Evolutionary conservation across 768 basidiomycete species (phyloP), one percentile per base, ranked within the genome.

Genomic region (Suillus hirtellus): DNA sequence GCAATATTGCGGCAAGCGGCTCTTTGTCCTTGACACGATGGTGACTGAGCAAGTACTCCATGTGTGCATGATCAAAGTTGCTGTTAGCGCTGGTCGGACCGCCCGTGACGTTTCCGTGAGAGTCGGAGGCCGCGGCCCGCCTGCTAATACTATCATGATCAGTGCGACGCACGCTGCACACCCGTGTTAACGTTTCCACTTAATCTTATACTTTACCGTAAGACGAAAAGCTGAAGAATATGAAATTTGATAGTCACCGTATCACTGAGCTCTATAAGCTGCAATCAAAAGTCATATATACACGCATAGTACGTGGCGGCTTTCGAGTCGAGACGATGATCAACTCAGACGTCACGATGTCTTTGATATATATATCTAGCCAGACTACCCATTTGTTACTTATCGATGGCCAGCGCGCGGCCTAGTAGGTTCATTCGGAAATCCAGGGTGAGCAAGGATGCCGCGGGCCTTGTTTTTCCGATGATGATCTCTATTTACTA

Each of bases 41-140:
- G 31, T 31, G 31, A 31, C 31, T 31, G 4, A 7, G 14, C 10
- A 7, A 24, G 21, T 49, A 27, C 49, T 27, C 3, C 14, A 8
- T 27, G 47, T 24, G 8, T 19, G 6, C n/a, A 5, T 11, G 11
- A 21, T 21, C 46, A 21, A 47, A 21, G 21, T 11, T 21, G 21
- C 15, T 31, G 1, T 31, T 37, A 9, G 35, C 35, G 2, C 15
- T 56, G 55, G 37, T 46, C 62, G 56, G 55, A n/a, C 63, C 46
- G 55, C 52, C 19, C 11, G 46, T 47, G 21, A 60, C 37, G 15
- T 31, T 21, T 47, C 50, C 54, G 64, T 63, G 70, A 61, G 68
- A 72, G 47, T 37, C 64, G 64, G 64, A 61, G 40, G 69, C 62
- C 52, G 35, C 35, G 35, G 35, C 35, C 35, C 35, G 35, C 35